Base-by-base conservation (phyloP, 495 filamentous ascomycete genomes). In the Penicillium arizonense region DNA sequence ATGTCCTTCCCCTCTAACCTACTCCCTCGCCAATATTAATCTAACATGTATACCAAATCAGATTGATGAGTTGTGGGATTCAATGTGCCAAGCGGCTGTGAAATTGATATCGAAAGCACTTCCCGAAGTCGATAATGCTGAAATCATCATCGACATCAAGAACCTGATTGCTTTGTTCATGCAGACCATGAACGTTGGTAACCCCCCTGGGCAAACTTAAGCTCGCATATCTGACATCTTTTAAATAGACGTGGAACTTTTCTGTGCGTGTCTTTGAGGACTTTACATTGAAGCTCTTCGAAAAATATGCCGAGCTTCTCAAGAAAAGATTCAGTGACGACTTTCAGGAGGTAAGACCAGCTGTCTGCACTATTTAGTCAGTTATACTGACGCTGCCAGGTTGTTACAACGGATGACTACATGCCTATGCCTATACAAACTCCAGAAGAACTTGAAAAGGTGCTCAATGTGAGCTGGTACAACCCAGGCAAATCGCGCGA, bases 31-130 rank as follows among this genome's bases (percentile, higher is more conserved):
- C 3, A 14, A 23, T 13, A 39, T n/a, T 39, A 21, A 51, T 18
- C 40, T 57, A 24, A 46, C 53, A 57, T 34, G 47, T 41, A 40
- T 24, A 20, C 37, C 14, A 11, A 10, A 37, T 23, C 53, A 93
- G 89, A 88, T 96, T 44, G 93, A 97, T 62, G 92, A 96, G 65
- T 79, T 99, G 5, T 99, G 94, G 94, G 92, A 97, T 63, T 96
- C 92, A 0, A 93, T 97, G 90, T 97, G 92, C 61, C 88, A 95
- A 61, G 83, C 83, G 20, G 87, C 90, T 5, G 89, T 96, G 48
- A 79, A 74, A 20, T 74, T 96, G 33, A 93, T 95, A 56, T 83
- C 84, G 0, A 87, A 82, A 54, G 87, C 91, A 10, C 72, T 97
- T 7, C 75, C 79, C 30, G 82, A 86, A 23, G 84, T 97, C 35